Evolutionary conservation across 2,329 filamentous ascomycete species (phyloP), one percentile per base, ranked within the genome.

Genomic region (Epichloe gansuensis): DNA sequence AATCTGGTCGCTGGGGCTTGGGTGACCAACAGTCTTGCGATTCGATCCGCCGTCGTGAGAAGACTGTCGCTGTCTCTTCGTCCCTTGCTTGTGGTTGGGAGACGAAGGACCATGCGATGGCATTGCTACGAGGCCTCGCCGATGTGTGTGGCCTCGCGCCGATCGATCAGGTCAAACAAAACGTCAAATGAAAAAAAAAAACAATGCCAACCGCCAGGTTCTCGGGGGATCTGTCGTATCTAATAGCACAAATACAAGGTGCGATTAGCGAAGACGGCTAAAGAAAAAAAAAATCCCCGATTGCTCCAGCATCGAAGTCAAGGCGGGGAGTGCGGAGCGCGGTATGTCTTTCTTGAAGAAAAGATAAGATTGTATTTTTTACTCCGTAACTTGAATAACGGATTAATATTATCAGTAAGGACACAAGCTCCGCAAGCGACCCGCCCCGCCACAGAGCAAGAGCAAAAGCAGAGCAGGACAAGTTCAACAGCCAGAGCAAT

Each of bases 41-140:
- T 68, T 65, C 23, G 71, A 71, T n/a, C 66, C 71, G 54, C 73
- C 71, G 35, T 71, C 69, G 49, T 76, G 73, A 21, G 78, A 78
- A 42, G 69, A 71, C 59, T 74, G 76, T 56, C 78, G 75, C 55
- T 74, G 71, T 58, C 80, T 78, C 67, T 83, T 83, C 60, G 71
- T 51, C n/a, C 51, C 52, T 43, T 77, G 76, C 59, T 78, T 72
- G 43, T 71, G 65, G 59, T 66, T 68, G 58, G 74, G 73, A 53
- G 75, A 75, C 53, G 73, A 70, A 61, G 77, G 73, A 71, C 71
- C 75, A 75, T 76, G 59, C 60, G 64, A 60, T 58, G 64, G 63
- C 66, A 68, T 68, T 44, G 53, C 54, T 64, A 58, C 61, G 45
- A 42, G 38, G 40, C 47, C 47, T 39, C 8, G 43, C 42, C 13